Conservation (phyloP, 345 rosid genomes). For the Gossypium herbaceum region DNA sequence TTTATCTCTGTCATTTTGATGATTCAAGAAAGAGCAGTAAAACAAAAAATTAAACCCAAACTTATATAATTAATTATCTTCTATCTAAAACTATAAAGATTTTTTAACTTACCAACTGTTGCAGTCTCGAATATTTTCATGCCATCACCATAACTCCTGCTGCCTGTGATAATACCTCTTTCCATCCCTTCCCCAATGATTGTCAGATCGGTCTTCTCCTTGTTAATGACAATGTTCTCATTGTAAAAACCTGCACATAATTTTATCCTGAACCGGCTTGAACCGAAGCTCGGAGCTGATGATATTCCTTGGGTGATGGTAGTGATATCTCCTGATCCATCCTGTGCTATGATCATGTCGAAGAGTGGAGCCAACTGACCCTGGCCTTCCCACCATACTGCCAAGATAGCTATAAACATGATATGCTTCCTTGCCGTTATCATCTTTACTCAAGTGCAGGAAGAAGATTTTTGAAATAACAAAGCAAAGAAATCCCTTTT, state of each 20-base stretch:
- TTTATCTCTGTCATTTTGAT: background rate
- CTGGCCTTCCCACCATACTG: no score
- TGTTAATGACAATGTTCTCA: constrained; percentile 31
- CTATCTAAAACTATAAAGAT: background rate
- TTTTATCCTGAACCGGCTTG: constrained; percentile 14
- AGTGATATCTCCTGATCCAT: constrained; percentile 12
- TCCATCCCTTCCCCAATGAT: constrained; percentile 39
- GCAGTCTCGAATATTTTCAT: constrained; percentile 32
- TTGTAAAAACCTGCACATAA: constrained; percentile 31
- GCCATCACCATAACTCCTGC: constrained; percentile 31
- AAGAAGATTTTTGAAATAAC: no score
- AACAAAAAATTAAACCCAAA: background rate
- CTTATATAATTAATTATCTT: no score
- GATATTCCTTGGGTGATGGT: constrained; percentile 6
- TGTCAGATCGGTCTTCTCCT: constrained; percentile 28
- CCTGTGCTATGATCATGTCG: background rate
- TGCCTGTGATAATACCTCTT: constrained; percentile 34
- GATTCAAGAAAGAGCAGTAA: background rate
- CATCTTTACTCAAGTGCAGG: no score
- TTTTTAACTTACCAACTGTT: constrained; percentile 28
- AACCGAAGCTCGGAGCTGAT: background rate
- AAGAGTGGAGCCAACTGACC: no score
- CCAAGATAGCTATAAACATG: no score
- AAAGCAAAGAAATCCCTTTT: no score
- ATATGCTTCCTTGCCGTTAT: no score